phyloP scores from a whole-genome alignment of 202 grass and related monocot species.

The Dendrocalamus latiflorus region DNA sequence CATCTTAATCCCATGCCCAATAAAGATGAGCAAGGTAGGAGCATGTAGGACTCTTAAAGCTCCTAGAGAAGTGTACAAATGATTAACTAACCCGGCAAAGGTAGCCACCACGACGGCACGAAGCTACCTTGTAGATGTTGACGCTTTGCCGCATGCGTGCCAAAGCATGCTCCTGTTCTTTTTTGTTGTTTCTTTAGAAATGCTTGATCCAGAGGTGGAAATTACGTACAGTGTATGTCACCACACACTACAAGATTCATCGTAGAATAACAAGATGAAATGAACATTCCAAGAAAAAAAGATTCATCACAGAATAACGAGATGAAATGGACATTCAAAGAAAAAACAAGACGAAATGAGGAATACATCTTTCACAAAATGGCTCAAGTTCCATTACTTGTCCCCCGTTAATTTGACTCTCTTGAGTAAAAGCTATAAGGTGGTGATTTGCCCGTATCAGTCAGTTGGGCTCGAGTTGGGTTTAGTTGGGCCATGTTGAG shows the following conservation, averaged over 20 bases:
- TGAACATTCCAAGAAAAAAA: too few species aligned
- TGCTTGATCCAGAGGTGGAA: background rate
- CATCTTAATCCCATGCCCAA: background rate
- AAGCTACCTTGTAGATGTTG: background rate
- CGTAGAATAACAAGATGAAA: too few species aligned
- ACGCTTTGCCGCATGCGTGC: background rate
- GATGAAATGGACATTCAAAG: too few species aligned
- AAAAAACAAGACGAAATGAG: too few species aligned
- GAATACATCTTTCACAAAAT: too few species aligned
- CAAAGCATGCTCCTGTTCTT: background rate
- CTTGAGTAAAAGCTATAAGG: too few species aligned
- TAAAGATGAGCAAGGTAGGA: background rate
- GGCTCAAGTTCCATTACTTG: background rate
- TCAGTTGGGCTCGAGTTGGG: too few species aligned
- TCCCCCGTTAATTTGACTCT: too few species aligned
- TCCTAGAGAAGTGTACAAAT: conserved; percentile 19
- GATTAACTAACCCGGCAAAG: conserved; percentile 6
- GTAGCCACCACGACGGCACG: background rate
- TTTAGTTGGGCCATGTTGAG: too few species aligned
- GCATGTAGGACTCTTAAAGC: conserved; percentile 19
- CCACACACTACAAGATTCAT: background rate
- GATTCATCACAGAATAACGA: too few species aligned
- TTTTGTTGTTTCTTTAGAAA: background rate
- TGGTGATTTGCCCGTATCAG: too few species aligned
- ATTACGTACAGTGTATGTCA: background rate